phyloP scores from a whole-genome alignment of 805 yeast species.

The Pichia cabralensis region DNA sequence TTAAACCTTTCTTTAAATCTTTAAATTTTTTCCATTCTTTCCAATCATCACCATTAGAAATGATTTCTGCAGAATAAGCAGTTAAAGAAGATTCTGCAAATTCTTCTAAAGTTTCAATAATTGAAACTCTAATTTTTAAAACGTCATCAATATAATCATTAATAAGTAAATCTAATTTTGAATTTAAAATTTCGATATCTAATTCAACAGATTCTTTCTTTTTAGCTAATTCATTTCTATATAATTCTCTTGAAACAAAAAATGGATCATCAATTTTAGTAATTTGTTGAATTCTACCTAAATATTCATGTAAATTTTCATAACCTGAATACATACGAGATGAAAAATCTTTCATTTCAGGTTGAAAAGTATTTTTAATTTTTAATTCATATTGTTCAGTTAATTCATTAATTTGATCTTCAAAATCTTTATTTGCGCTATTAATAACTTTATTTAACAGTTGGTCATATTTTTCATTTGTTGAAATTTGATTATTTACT shows the following conservation, averaged over 20 bases:
- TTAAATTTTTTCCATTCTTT: constrained; percentile 54
- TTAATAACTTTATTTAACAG: constrained; percentile 29
- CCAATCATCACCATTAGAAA: constrained; percentile 36
- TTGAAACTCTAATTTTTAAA: constrained; percentile 27
- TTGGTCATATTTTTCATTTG: constrained; percentile 19
- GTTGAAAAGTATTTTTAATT: constrained; percentile 25
- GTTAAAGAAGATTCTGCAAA: constrained; percentile 59
- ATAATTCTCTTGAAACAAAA: constrained; percentile 36
- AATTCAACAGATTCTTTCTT: constrained; percentile 23
- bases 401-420: constrained; percentile 25
- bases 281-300: constrained; percentile 18
- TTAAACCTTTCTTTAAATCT: constrained; percentile 42
- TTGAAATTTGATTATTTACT: too few species aligned
- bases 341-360: constrained; percentile 26
- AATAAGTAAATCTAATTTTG: constrained; percentile 22
- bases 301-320: constrained; percentile 18
- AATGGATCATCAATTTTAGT: constrained; percentile 7
- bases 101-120: constrained; percentile 62
- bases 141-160: constrained; percentile 25
- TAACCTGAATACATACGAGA: constrained; percentile 18
- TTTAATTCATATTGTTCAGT: constrained; percentile 20
- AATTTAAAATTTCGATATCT: constrained; percentile 25
- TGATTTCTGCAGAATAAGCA: constrained; percentile 54
- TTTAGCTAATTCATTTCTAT: constrained; percentile 33
- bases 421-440: constrained; percentile 31